These are phyloP conservation scores for Citrus medica DNA, from an alignment of 345 rosid genomes.

Conservation along the genomic window DNA sequence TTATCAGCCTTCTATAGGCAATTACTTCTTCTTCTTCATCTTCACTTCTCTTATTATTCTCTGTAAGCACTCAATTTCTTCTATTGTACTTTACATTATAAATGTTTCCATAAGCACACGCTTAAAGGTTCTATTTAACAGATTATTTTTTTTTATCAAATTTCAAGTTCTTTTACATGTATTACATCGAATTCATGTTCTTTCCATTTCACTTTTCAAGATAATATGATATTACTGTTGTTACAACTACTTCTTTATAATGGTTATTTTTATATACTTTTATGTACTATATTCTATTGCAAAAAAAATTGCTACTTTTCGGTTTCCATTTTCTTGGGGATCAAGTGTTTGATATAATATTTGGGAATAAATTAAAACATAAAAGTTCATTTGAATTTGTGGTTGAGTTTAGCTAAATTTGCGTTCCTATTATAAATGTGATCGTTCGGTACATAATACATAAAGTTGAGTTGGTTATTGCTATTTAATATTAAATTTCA, in stretches of 20 bases:
- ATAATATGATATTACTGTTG: background rate
- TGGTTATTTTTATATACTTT: background rate
- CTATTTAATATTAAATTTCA: background rate
- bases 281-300: background rate
- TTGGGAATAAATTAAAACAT: background rate
- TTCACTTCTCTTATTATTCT: background rate
- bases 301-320: too few species aligned
- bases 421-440: background rate
- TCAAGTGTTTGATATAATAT: background rate
- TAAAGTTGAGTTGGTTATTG: background rate
- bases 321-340: background rate
- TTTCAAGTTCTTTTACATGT: too few species aligned
- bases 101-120: background rate
- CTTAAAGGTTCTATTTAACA: background rate
- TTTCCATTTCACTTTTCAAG: background rate
- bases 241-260: too few species aligned
- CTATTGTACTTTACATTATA: background rate
- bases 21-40: background rate
- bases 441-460: background rate
- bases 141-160: too few species aligned
- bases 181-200: background rate
- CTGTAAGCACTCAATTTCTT: constrained; percentile 19
- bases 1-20: background rate
- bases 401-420: background rate
- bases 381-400: background rate